Percentiles rank a stretch among this genome's conserved stretches.
These are phyloP conservation scores for Rostrohypoxylon terebratum DNA, from an alignment of 495 filamentous ascomycete genomes.

Conservation along the genomic window DNA sequence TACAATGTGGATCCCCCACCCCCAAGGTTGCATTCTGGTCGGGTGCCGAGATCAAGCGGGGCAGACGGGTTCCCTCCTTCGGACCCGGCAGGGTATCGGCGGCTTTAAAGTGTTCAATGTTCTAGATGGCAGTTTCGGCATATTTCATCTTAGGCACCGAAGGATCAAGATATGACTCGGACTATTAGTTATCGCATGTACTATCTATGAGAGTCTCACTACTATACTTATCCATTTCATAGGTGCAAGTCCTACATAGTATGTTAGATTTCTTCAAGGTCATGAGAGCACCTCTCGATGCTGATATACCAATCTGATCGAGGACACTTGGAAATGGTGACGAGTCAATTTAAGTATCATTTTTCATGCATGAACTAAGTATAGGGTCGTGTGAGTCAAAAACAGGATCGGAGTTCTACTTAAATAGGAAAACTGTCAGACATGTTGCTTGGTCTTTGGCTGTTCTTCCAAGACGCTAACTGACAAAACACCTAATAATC, in stretches of 20 bases:
- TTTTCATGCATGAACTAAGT: constrained; percentile 20
- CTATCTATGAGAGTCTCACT: neutral
- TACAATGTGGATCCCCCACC: neutral
- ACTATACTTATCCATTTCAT: too few species aligned
- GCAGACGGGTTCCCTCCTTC: neutral
- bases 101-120: constrained; percentile 25
- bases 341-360: neutral
- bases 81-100: constrained; percentile 34
- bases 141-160: neutral
- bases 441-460: constrained; percentile 2
- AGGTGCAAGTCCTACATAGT: neutral
- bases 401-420: constrained; percentile 9
- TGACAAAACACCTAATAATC: constrained; percentile 7
- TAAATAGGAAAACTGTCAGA: neutral
- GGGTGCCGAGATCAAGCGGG: constrained; percentile 5
- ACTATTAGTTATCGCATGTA: neutral
- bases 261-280: neutral
- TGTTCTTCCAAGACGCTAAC: constrained; percentile 30
- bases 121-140: neutral
- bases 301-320: neutral
- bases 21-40: neutral
- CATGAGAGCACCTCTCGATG: neutral
- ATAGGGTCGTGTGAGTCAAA: constrained; percentile 24
- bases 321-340: neutral
- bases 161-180: neutral